These are phyloP conservation scores for Cordyceps cateniannulata DNA, from an alignment of 2,329 filamentous ascomycete genomes.

Conservation along the genomic window DNA sequence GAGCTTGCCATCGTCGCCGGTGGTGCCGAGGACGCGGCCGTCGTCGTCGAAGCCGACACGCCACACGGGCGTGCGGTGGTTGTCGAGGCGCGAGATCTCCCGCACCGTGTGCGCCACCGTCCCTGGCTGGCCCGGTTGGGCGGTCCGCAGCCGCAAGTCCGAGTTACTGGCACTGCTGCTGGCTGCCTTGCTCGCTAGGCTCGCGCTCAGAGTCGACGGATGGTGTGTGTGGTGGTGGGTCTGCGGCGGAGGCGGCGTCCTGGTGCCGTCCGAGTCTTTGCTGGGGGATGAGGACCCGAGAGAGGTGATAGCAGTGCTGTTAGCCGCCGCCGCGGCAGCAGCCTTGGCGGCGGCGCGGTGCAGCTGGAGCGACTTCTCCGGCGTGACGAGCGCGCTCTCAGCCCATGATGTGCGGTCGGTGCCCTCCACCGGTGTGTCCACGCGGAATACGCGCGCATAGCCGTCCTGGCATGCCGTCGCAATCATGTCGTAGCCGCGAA, in stretches of 20 bases:
- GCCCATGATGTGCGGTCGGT: slow-evolving; percentile 41
- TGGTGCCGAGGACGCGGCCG: slow-evolving; percentile 68
- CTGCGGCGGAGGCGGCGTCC: slow-evolving; percentile 7
- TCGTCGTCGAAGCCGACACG: slow-evolving; percentile 63
- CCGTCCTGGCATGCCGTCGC: slow-evolving; percentile 93
- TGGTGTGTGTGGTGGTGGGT: slow-evolving; percentile 28
- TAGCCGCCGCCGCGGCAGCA: slow-evolving; percentile 9
- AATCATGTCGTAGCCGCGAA: slow-evolving; percentile 81
- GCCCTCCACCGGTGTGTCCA: slow-evolving; percentile 52
- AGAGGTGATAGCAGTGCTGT: not conserved
- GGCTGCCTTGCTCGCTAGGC: slow-evolving; percentile 44
- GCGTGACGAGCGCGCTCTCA: slow-evolving; percentile 36
- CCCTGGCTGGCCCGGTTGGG: slow-evolving; percentile 50
- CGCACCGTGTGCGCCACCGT: slow-evolving; percentile 17
- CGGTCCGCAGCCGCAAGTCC: slow-evolving; percentile 46
- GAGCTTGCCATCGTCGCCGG: slow-evolving; percentile 67
- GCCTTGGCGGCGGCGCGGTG: slow-evolving; percentile 17
- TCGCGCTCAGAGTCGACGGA: slow-evolving; percentile 44
- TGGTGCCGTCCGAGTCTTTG: slow-evolving; percentile 13
- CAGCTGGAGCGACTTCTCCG: slow-evolving; percentile 19
- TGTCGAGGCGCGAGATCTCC: slow-evolving; percentile 61
- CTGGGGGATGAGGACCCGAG: slow-evolving; percentile 12
- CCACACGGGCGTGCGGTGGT: slow-evolving; percentile 67
- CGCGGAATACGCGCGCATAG: slow-evolving; percentile 77
- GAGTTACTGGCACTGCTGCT: not conserved